Percentiles rank a stretch among this genome's conserved stretches.
phyloP scores from a whole-genome alignment of 345 rosid genomes.

The Pelargonium nanum region DNA sequence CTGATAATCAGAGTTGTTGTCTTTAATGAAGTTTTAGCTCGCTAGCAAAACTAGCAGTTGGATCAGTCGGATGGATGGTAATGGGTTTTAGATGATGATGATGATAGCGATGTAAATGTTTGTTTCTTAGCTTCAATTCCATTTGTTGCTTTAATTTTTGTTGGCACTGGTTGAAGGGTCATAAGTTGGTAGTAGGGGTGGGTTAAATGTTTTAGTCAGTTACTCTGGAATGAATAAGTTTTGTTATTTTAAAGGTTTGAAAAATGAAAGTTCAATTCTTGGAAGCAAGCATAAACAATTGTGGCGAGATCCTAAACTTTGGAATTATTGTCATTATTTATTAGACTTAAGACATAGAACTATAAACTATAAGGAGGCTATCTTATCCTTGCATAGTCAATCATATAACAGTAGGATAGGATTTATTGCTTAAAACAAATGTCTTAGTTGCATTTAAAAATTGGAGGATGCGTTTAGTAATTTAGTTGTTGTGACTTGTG shows the following conservation, averaged over 20 bases:
- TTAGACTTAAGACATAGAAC: neutral
- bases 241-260: neutral
- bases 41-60: slow-evolving; percentile 15
- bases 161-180: slow-evolving; percentile 8
- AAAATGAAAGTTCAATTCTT: neutral
- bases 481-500: too few relatives aligned
- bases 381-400: neutral
- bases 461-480: too few relatives aligned
- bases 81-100: slow-evolving; percentile 14
- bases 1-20: neutral
- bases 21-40: slow-evolving; percentile 10
- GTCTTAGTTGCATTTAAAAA: too few relatives aligned
- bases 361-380: neutral
- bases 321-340: neutral
- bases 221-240: neutral
- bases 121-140: slow-evolving; percentile 15
- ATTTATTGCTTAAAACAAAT: neutral
- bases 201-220: neutral
- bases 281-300: neutral
- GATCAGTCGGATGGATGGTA: slow-evolving; percentile 16
- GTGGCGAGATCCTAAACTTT: neutral
- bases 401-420: neutral
- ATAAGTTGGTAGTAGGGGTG: neutral
- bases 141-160: slow-evolving; percentile 37
- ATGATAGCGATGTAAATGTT: slow-evolving; percentile 30